Percentiles rank a stretch among this genome's conserved stretches.
Conservation (phyloP, 139 green algal species). For the Picochlorum sp. region DNA sequence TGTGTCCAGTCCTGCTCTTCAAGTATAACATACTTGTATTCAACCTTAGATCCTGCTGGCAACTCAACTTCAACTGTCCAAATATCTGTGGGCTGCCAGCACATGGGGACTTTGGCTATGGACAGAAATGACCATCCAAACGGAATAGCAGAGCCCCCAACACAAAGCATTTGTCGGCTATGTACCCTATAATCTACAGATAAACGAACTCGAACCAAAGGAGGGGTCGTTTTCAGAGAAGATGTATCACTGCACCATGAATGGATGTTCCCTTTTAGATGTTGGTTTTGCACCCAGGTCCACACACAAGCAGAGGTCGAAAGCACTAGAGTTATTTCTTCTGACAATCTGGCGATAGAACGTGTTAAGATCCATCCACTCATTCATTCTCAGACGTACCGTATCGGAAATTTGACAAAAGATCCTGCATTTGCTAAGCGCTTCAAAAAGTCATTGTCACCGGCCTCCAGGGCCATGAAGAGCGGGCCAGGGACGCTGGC, state of each 20-base stretch:
- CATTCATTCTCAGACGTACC: neutral
- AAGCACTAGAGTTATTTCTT: too few species aligned
- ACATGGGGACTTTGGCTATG: slow-evolving; percentile 85
- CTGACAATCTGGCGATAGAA: too few species aligned
- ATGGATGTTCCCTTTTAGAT: neutral
- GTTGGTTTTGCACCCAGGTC: too few species aligned
- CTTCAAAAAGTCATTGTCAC: neutral
- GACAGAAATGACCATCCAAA: slow-evolving; percentile 87
- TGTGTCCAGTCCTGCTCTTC: slow-evolving; percentile 68
- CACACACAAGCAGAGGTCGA: too few species aligned
- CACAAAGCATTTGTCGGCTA: slow-evolving; percentile 81
- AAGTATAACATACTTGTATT: slow-evolving; percentile 93
- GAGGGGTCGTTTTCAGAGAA: slow-evolving; percentile 6
- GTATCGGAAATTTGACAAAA: neutral
- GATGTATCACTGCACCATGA: neutral
- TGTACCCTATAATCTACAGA: slow-evolving; percentile 74
- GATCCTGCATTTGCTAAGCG: neutral
- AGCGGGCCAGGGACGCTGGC: neutral
- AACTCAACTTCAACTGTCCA: slow-evolving; percentile 83
- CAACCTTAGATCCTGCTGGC: slow-evolving; percentile 57
- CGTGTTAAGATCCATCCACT: too few species aligned
- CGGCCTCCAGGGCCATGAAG: neutral
- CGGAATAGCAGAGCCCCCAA: slow-evolving; percentile 64
- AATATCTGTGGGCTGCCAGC: slow-evolving; percentile 67
- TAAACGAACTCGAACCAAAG: slow-evolving; percentile 54